Conservation (phyloP, 129 eudicot species). For the Saposhnikovia divaricata region DNA sequence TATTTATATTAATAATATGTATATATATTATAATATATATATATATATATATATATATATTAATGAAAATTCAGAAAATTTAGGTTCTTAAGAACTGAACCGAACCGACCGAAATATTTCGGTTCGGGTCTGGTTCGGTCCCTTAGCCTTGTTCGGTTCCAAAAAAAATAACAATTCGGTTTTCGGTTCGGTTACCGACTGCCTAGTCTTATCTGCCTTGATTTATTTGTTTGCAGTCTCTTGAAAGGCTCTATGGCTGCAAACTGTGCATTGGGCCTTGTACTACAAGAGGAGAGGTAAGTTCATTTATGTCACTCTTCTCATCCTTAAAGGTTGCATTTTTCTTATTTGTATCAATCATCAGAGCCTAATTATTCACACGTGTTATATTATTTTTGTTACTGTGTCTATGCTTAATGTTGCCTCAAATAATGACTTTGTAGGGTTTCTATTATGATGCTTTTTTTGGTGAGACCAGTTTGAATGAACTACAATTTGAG, state of each 20-base stretch:
- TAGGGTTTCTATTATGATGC: constrained; percentile 98
- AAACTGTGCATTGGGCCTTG: constrained; percentile 89
- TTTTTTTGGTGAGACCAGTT: constrained; percentile 77
- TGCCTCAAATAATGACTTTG: constrained; percentile 11
- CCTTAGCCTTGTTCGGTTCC: too few species aligned
- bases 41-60: too few species aligned
- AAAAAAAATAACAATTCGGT: too few species aligned
- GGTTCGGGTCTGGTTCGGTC: too few species aligned
- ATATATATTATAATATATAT: too few species aligned
- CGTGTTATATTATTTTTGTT: too few species aligned
- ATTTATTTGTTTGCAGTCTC: constrained; percentile 28
- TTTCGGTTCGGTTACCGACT: too few species aligned
- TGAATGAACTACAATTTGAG: constrained; percentile 82
- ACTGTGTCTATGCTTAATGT: not conserved
- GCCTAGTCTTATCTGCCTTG: not conserved
- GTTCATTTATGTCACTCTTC: too few species aligned
- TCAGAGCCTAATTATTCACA: not conserved
- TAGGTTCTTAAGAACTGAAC: too few species aligned
- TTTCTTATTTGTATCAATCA: not conserved
- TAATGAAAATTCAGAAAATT: too few species aligned
- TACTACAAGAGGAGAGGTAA: constrained; percentile 88
- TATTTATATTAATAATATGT: too few species aligned
- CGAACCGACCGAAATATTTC: too few species aligned
- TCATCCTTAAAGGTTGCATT: not conserved
- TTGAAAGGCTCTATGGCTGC: constrained; percentile 88